Conservation (phyloP, 768 basidiomycete genomes). For the Suillus cothurnatus region DNA sequence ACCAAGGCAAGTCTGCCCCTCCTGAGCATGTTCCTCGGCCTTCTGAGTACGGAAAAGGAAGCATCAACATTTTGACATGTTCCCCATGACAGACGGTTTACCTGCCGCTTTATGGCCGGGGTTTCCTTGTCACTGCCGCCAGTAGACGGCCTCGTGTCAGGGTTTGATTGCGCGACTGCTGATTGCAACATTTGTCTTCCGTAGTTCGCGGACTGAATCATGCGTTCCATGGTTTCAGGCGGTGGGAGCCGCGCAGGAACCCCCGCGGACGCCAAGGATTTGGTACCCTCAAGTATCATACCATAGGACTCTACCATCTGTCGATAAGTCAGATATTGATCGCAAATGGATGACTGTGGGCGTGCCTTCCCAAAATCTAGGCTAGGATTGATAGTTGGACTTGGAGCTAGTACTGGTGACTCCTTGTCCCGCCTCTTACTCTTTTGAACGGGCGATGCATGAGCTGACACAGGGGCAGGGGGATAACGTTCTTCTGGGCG, state of each 20-base stretch:
- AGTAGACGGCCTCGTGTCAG: conserved; percentile 28
- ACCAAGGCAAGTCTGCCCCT: conserved; percentile 77
- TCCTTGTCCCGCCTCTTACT: conserved; percentile 41
- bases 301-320: conserved; percentile 49
- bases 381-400: conserved; percentile 28
- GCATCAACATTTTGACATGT: conserved; percentile 25
- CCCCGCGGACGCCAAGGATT: conserved; percentile 28
- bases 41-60: conserved; percentile 27
- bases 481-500: conserved; percentile 37
- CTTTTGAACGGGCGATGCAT: conserved; percentile 33
- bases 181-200: conserved; percentile 38
- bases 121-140: conserved; percentile 32
- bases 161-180: conserved; percentile 26
- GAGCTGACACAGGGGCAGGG: conserved; percentile 26
- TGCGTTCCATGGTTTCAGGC: conserved; percentile 42
- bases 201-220: conserved; percentile 45
- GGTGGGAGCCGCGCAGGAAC: conserved; percentile 27
- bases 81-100: conserved; percentile 30
- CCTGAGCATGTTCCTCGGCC: conserved; percentile 47
- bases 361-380: conserved; percentile 48
- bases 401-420: conserved; percentile 28
- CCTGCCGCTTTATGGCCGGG: conserved; percentile 36
- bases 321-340: conserved; percentile 15
- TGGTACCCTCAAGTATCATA: conserved; percentile 42
- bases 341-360: conserved; percentile 1